These are phyloP conservation scores for Sonneratia caseolaris DNA, from an alignment of 345 rosid species.

Conservation along the genomic window DNA sequence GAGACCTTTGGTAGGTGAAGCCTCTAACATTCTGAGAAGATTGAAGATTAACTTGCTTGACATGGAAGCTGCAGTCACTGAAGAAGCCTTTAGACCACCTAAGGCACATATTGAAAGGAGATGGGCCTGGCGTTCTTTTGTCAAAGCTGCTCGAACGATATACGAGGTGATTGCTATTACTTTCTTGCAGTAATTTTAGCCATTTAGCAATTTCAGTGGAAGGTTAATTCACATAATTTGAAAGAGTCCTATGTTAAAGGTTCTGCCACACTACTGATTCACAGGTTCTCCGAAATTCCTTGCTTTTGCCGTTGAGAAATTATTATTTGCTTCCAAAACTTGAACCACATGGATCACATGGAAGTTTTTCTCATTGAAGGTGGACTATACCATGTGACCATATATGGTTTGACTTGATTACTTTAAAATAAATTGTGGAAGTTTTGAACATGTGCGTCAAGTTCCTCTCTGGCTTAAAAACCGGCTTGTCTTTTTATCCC, in stretches of 20 bases:
- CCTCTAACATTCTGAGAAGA: constrained; percentile 34
- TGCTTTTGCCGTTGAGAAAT: neutral
- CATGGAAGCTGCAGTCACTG: constrained; percentile 83
- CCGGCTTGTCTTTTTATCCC: neutral
- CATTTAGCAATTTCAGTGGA: neutral
- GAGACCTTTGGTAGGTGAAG: constrained; percentile 58
- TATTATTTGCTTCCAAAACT: no score
- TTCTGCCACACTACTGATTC: neutral
- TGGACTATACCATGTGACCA: neutral
- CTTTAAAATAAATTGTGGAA: neutral
- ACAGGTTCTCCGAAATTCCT: neutral
- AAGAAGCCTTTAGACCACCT: constrained; percentile 64
- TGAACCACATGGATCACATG: neutral
- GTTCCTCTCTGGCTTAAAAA: neutral
- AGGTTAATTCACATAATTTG: neutral
- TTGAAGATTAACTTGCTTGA: constrained; percentile 82
- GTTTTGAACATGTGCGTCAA: neutral
- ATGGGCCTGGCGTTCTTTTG: constrained; percentile 74
- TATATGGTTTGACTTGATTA: neutral
- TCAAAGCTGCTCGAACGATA: constrained; percentile 70
- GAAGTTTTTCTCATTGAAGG: neutral
- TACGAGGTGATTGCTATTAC: constrained; percentile 46
- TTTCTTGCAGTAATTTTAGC: neutral
- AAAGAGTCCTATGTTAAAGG: neutral
- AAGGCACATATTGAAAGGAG: constrained; percentile 49